Percentiles rank a stretch among this genome's conserved stretches.
Evolutionary conservation across 2,329 filamentous ascomycete species (phyloP).

Genomic region (Hypoxylon sp.): DNA sequence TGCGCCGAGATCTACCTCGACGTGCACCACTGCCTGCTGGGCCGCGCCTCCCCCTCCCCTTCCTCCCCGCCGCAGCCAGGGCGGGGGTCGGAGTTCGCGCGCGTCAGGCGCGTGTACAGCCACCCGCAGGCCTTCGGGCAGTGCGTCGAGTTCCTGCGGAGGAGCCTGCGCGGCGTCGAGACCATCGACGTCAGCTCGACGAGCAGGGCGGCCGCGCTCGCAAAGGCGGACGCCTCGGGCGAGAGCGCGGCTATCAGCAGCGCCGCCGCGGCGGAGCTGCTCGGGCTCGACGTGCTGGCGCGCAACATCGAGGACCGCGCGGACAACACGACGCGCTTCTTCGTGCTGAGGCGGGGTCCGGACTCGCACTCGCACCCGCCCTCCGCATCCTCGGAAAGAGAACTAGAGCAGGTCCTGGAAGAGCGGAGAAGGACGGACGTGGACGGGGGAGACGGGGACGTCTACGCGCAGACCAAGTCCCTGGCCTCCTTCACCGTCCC

Average conservation of each 20-base stretch:
- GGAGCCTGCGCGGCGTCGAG: conserved; percentile 79
- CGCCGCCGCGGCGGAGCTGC: conserved; percentile 75
- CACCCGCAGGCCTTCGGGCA: conserved; percentile 97
- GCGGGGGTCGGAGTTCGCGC: conserved; percentile 53
- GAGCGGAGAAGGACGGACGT: conserved; percentile 33
- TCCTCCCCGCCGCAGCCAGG: neutral
- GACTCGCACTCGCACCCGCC: neutral
- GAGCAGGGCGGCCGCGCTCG: conserved; percentile 84
- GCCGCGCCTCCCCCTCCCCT: conserved; percentile 52
- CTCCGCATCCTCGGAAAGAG: neutral
- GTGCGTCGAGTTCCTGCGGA: conserved; percentile 79
- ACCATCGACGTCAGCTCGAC: conserved; percentile 85
- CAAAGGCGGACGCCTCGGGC: conserved; percentile 68
- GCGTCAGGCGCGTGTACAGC: conserved; percentile 84
- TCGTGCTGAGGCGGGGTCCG: conserved; percentile 66
- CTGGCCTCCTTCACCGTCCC: conserved; percentile 87
- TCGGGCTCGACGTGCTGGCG: conserved; percentile 77
- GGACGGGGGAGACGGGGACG: conserved; percentile 19
- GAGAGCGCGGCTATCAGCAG: conserved; percentile 83
- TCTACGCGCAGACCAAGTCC: conserved; percentile 67
- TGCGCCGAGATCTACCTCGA: conserved; percentile 87
- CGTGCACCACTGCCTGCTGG: conserved; percentile 89
- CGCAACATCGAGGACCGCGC: conserved; percentile 77
- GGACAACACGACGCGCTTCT: conserved; percentile 85
- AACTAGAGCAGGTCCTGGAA: neutral